Evolutionary conservation across 2,329 filamentous ascomycete genomes (phyloP), one percentile per base, ranked within the genome.

Genomic region (Colletotrichum caudatum): DNA sequence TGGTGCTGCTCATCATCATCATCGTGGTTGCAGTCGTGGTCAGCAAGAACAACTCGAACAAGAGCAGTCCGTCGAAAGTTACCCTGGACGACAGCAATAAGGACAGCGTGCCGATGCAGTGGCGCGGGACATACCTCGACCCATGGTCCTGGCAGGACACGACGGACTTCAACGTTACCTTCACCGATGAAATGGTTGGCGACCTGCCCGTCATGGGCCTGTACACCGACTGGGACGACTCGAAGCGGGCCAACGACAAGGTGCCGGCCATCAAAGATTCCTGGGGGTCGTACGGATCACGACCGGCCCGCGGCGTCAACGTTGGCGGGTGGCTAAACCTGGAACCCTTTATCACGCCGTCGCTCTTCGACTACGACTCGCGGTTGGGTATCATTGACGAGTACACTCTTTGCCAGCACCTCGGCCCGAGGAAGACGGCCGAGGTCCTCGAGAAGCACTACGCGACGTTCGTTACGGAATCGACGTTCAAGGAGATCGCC

Each of bases 321-420:
- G 80, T 98, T 1, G 96, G 96, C 62, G 96, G 96, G 16, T 99
- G 96, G 96, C 88, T 99, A 1, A 93, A 92, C 3, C 84, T 99
- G 16, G 96, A 99, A 78, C 96, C 96, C 0, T 98, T 97, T 80
- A 98, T 99, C 79, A 95, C 94, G 5, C 96, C 96, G 0, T 98
- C 95, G 0, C 87, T 97, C 35, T 99, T 99, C 82, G 83, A 90
- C 73, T 88, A 87, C 73, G 94, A 92, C 78, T 83, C 85, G 6
- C 79, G 80, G 20, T 75, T 91, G 84, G 84, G 89, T 6, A 89
- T 98, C 53, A 87, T 98, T 23, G 96, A 99, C 78, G 96, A 99
- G 80, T 98, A 89, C 81, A 97, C 93, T 0, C 85, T 98, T 33
- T 90, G 89, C 72, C 81, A 85, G 56, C 87, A 92, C 74, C 87